Base-by-base conservation (phyloP, 202 grass and related monocot species). In the Schoenoplectus triqueter region DNA sequence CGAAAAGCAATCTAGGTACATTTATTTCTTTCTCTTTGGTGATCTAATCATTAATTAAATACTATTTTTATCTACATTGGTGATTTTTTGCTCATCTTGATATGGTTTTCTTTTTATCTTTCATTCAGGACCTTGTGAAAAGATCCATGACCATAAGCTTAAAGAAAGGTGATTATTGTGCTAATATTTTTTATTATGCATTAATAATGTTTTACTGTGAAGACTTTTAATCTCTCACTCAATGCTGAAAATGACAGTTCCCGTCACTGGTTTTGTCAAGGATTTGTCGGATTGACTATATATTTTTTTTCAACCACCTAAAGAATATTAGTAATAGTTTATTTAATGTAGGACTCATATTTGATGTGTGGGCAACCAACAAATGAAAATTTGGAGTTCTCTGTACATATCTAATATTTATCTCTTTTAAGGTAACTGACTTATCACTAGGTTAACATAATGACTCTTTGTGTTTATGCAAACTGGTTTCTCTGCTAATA, bases 101-200 rank as follows among this genome's bases (percentile, higher is more conserved):
- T 44, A 66, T 9, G 40, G 44, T 42, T 79, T 80, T 62, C 5
- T 6, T 18, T 45, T 69, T 3, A 3, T 14, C 10, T 31, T 31
- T 84, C 11, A 45, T 70, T 78, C 73, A 91, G 89, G 89, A 10
- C 82, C 87, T 56, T 98, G 95, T 80, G 85, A 66, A 42, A 95
- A 91, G 89, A 93, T 98, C 69, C 95, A 98, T 86, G 95, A 98
- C 87, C 86, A n/a, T 60, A 98, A 93, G 71, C 95, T 98, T 65
- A 98, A 98, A 85, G 95, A 98, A 76, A 92, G 95, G 95, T 98
- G 76, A 76, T 54, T 81, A 74, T 31, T 62, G 21, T 46, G n/a
- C 64, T 31, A 57, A 57, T 84, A 55, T 85, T 6, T 64, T 64
- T 48, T 78, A 71, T 84, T 70, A 47, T 44, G 59, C 46, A 22